phyloP scores from a whole-genome alignment of 306 rosid species.

The Fragaria nilgerrensis region DNA sequence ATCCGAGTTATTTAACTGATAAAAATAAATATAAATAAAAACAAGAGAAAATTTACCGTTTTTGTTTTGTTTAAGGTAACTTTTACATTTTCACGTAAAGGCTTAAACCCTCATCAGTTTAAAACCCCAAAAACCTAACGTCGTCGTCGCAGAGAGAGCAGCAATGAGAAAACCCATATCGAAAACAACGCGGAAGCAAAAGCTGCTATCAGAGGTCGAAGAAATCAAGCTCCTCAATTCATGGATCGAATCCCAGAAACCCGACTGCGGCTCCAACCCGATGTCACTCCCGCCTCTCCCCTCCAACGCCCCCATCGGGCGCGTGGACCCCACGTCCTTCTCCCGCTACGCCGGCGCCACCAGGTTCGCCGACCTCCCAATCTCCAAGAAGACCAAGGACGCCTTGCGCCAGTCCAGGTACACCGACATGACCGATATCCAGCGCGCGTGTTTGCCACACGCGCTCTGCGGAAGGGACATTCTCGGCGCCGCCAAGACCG shows the following conservation, averaged over 20 bases:
- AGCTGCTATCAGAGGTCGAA: slow-evolving; percentile 36
- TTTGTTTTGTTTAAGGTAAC: no score
- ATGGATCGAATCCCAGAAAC: slow-evolving; percentile 62
- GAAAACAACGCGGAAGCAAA: slow-evolving; percentile 40
- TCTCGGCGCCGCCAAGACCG: slow-evolving; percentile 93
- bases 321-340: slow-evolving; percentile 30
- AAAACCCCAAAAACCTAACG: slow-evolving; percentile 1
- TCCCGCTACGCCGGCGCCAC: slow-evolving; percentile 68
- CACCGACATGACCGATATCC: slow-evolving; percentile 74
- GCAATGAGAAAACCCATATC: slow-evolving; percentile 63
- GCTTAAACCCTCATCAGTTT: no score
- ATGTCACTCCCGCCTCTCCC: slow-evolving; percentile 51
- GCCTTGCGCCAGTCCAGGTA: slow-evolving; percentile 43
- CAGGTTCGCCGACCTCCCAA: slow-evolving; percentile 57
- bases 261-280: slow-evolving; percentile 66
- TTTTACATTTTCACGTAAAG: no score
- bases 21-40: no score
- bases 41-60: no score
- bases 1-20: no score
- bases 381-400: slow-evolving; percentile 61
- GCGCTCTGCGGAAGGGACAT: slow-evolving; percentile 75
- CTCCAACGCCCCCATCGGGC: slow-evolving; percentile 40
- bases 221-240: slow-evolving; percentile 51
- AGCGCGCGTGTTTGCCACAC: slow-evolving; percentile 85
- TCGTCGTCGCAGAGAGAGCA: background rate